A percentile compares a stretch with the other conserved stretches of the same genome.
Conservation (phyloP, 345 rosid genomes). For the Euphorbia lathyris region DNA sequence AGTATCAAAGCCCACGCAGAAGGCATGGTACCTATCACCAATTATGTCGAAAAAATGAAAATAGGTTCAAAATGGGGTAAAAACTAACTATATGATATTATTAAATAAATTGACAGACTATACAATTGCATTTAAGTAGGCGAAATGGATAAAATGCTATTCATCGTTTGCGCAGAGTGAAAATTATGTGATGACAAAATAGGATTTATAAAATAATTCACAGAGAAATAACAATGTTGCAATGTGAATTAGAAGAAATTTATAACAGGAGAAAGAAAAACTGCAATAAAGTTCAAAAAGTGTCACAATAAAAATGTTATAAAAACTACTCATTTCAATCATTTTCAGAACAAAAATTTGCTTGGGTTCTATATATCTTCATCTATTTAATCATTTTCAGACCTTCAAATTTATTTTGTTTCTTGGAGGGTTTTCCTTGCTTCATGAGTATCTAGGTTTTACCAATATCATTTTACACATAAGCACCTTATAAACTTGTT, state of each 20-base stretch:
- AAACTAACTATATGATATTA: neutral
- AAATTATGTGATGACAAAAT: neutral
- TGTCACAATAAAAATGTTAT: neutral
- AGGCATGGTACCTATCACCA: constrained; percentile 86
- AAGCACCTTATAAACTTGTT: neutral
- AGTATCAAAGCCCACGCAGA: constrained; percentile 92
- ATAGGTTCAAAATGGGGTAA: neutral
- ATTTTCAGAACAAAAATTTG: neutral
- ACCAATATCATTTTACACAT: neutral
- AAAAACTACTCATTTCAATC: neutral
- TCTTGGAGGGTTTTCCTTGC: neutral
- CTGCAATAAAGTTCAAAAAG: neutral
- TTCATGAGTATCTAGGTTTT: neutral
- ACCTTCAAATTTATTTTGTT: neutral
- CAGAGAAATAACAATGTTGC: neutral
- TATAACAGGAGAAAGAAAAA: neutral
- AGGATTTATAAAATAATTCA: neutral
- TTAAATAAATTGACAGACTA: neutral
- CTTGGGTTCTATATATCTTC: neutral
- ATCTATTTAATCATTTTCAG: neutral
- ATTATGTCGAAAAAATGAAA: constrained; percentile 7
- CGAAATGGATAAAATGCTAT: neutral
- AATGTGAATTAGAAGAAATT: neutral
- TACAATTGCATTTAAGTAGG: neutral
- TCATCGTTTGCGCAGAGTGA: neutral